Evolutionary conservation across 495 filamentous ascomycete genomes (phyloP).

Genomic region (Pyrenula aspistea): DNA sequence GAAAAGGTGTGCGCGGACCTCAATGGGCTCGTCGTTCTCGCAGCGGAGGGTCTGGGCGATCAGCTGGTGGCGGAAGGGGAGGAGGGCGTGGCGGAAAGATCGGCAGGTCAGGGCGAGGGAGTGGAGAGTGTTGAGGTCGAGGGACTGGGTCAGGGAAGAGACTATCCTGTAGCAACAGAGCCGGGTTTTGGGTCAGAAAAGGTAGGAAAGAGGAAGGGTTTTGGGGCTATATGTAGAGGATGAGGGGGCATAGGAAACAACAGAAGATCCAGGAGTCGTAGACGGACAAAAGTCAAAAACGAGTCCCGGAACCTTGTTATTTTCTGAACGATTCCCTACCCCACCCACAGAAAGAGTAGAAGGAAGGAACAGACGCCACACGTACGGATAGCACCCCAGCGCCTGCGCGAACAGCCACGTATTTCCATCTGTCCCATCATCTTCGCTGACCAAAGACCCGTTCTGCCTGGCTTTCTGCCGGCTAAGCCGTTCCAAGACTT

Average conservation of each 20-base stretch:
- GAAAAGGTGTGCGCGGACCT: background rate
- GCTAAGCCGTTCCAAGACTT: background rate
- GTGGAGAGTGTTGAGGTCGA: slow-evolving; percentile 80
- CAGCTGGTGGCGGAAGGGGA: slow-evolving; percentile 63
- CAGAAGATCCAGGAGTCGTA: no score
- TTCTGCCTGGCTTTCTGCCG: no score
- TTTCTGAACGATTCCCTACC: no score
- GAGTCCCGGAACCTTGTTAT: no score
- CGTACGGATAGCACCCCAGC: slow-evolving; percentile 84
- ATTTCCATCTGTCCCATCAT: slow-evolving; percentile 44
- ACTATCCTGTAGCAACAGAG: slow-evolving; percentile 47
- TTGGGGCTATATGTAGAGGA: slow-evolving; percentile 5
- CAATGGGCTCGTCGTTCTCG: slow-evolving; percentile 42
- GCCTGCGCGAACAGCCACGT: slow-evolving; percentile 60
- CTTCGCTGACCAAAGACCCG: no score
- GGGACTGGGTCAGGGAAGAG: slow-evolving; percentile 54
- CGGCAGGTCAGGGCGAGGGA: slow-evolving; percentile 68
- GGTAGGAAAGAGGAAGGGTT: slow-evolving; percentile 9
- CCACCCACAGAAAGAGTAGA: background rate
- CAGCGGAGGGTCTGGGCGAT: slow-evolving; percentile 66
- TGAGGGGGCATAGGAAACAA: no score
- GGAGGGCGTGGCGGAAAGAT: slow-evolving; percentile 59
- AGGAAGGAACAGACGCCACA: no score
- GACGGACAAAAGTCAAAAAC: no score
- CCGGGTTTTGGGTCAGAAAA: slow-evolving; percentile 8